Percentiles rank a stretch among this genome's conserved stretches.
These are phyloP conservation scores for Mallotus nudiflorus DNA, from an alignment of 345 rosid genomes.

Conservation along the genomic window DNA sequence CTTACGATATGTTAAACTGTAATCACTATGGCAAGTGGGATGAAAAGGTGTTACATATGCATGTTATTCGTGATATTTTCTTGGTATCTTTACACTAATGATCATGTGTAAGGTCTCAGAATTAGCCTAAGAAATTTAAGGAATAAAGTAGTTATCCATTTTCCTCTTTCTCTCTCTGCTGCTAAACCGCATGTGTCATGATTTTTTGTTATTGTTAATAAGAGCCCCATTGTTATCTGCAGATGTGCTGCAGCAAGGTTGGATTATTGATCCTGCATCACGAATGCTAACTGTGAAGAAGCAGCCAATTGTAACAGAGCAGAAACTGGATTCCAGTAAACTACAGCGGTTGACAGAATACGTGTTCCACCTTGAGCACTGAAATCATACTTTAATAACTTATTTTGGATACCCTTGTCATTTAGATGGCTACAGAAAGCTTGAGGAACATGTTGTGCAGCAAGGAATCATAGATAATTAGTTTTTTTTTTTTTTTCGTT, in stretches of 20 bases:
- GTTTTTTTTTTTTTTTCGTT: background rate
- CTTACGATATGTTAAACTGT: too few relatives aligned
- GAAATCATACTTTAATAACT: background rate
- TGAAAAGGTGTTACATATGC: background rate
- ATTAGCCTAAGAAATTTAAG: background rate
- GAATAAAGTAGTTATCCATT: too few relatives aligned
- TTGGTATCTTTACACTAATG: background rate
- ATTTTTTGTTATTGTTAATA: background rate
- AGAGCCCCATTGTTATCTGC: constrained; percentile 16
- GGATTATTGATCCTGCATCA: constrained; percentile 63
- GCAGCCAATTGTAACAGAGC: constrained; percentile 52
- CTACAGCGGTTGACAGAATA: constrained; percentile 83
- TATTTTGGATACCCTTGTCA: background rate
- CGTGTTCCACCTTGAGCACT: constrained; percentile 80
- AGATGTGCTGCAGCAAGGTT: constrained; percentile 74
- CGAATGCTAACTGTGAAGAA: constrained; percentile 75
- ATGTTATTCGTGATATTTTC: background rate
- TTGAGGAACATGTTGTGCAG: background rate
- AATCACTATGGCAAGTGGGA: too few relatives aligned
- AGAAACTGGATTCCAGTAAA: constrained; percentile 69
- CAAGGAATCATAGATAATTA: background rate
- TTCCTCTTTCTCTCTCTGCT: background rate
- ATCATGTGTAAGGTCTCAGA: background rate
- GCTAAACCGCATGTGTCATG: background rate
- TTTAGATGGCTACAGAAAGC: background rate